phyloP scores from a whole-genome alignment of 345 rosid species.

The Viola odorata region DNA sequence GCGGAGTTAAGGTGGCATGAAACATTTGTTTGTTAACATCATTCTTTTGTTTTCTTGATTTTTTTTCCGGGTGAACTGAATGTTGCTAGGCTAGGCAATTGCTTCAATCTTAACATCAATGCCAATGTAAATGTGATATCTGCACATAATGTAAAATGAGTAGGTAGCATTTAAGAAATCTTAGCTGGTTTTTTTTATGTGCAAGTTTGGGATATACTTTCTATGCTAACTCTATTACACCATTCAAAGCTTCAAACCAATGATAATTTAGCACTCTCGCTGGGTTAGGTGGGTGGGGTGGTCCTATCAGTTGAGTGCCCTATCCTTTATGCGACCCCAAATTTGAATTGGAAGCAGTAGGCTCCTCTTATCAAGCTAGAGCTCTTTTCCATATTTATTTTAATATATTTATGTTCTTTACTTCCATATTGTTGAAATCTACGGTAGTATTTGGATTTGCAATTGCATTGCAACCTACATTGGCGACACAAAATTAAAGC shows the following conservation, averaged over 20 bases:
- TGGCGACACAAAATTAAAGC: conserved; percentile 20
- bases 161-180: conserved; percentile 3
- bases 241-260: too few relatives aligned
- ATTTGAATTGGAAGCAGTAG: background rate
- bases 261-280: too few relatives aligned
- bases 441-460: background rate
- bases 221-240: too few relatives aligned
- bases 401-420: too few relatives aligned
- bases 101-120: background rate
- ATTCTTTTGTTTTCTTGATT: conserved; percentile 25
- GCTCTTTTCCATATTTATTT: background rate
- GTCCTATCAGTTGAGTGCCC: too few relatives aligned
- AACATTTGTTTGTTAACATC: conserved; percentile 17
- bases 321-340: too few relatives aligned
- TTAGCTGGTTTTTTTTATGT: conserved; percentile 1
- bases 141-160: conserved; percentile 29
- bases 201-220: too few relatives aligned
- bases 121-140: conserved; percentile 33
- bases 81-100: conserved; percentile 20
- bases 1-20: conserved; percentile 60
- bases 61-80: background rate
- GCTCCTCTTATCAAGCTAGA: background rate
- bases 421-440: background rate
- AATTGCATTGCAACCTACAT: conserved; percentile 4
- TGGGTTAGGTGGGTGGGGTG: too few relatives aligned